Percentiles rank a stretch among this genome's conserved stretches.
phyloP scores from a whole-genome alignment of 1,284 basidiomycete genomes.

The Agroathelia rolfsii region DNA sequence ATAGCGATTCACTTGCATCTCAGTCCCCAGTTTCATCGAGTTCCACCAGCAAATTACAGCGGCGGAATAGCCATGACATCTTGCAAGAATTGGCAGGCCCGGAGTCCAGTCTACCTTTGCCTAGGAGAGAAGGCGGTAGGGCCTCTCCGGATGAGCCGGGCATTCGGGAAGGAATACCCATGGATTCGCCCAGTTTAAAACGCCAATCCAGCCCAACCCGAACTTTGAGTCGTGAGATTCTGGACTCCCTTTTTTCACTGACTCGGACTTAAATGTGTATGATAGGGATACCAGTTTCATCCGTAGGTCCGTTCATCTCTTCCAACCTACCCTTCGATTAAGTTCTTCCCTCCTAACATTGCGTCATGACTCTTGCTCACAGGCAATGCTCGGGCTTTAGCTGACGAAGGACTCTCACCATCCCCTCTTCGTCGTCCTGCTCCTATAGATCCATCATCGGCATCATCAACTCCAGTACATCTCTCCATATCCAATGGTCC shows the following conservation, averaged over 20 bases:
- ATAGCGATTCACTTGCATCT: slow-evolving; percentile 26
- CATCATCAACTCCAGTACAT: slow-evolving; percentile 11
- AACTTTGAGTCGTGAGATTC: slow-evolving; percentile 64
- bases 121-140: slow-evolving; percentile 34
- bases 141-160: slow-evolving; percentile 37
- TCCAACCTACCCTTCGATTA: slow-evolving; percentile 10
- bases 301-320: slow-evolving; percentile 50
- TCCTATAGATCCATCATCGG: slow-evolving; percentile 22
- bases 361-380: slow-evolving; percentile 16
- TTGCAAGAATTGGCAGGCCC: slow-evolving; percentile 60
- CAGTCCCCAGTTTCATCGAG: slow-evolving; percentile 23
- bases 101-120: slow-evolving; percentile 63
- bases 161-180: slow-evolving; percentile 64
- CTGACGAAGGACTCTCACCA: slow-evolving; percentile 50
- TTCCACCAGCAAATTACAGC: slow-evolving; percentile 35
- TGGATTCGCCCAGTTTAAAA: slow-evolving; percentile 35
- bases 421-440: slow-evolving; percentile 12
- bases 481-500: slow-evolving; percentile 17
- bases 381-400: slow-evolving; percentile 74
- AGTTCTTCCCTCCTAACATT: slow-evolving; percentile 12
- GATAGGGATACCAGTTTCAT: slow-evolving; percentile 69
- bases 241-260: slow-evolving; percentile 10
- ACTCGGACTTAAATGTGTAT: slow-evolving; percentile 13
- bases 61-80: slow-evolving; percentile 63
- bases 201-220: slow-evolving; percentile 63